Conservation (phyloP, 2,329 filamentous ascomycete genomes). For the Hymenoscyphus infarciens region DNA sequence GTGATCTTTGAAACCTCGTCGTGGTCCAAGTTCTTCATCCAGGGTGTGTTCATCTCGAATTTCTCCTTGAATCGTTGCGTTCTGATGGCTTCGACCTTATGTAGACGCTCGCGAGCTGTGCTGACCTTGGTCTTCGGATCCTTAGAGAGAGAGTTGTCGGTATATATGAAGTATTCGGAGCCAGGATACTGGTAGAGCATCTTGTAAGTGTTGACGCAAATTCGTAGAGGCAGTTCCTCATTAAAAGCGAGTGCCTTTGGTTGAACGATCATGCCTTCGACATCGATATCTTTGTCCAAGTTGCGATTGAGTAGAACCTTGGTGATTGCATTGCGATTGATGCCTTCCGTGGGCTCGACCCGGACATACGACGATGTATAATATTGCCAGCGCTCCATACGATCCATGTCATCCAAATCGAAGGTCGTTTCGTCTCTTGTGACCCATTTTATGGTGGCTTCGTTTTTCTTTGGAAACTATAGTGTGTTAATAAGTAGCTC, state of each 20-base stretch:
- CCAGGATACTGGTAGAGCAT: conserved; percentile 72
- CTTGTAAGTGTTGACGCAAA: conserved; percentile 75
- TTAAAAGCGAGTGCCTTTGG: conserved; percentile 54
- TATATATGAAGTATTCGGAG: conserved; percentile 67
- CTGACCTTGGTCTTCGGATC: conserved; percentile 35
- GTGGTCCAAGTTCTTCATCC: conserved; percentile 47
- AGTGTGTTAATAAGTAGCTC: conserved; percentile 9
- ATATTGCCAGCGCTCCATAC: conserved; percentile 83
- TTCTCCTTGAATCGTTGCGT: conserved; percentile 48
- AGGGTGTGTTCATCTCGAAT: conserved; percentile 49
- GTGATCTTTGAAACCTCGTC: conserved; percentile 47
- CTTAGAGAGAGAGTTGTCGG: conserved; percentile 36
- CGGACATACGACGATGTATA: conserved; percentile 92
- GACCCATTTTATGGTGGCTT: conserved; percentile 69
- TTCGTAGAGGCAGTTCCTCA: conserved; percentile 67
- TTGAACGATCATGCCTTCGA: conserved; percentile 62
- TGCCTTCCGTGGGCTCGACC: conserved; percentile 81
- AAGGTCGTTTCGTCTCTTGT: conserved; percentile 71
- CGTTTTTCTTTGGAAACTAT: conserved; percentile 62
- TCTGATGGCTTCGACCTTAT: conserved; percentile 37
- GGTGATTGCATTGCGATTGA: conserved; percentile 60
- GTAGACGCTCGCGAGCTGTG: conserved; percentile 32
- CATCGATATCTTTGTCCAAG: conserved; percentile 58
- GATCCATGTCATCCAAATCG: conserved; percentile 83
- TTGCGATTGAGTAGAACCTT: conserved; percentile 71